These are phyloP conservation scores for Ophiocordyceps polyrhachis-furcata DNA, from an alignment of 2,329 filamentous ascomycete species.

Conservation along the genomic window DNA sequence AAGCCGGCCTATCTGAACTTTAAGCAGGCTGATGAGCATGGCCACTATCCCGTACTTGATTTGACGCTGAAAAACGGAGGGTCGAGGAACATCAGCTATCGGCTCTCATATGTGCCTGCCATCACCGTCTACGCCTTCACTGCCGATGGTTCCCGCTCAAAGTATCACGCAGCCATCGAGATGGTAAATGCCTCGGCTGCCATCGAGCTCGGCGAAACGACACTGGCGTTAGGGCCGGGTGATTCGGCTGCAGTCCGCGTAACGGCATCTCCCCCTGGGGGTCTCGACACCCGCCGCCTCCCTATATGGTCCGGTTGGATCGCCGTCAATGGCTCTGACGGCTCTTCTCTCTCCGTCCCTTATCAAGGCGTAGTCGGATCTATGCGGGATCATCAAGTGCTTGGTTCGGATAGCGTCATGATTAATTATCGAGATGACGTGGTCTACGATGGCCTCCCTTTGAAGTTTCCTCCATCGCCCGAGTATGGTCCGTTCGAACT, in stretches of 20 bases:
- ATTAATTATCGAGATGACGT: slow-evolving; percentile 9
- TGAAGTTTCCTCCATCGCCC: too few species aligned
- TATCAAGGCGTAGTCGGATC: slow-evolving; percentile 22
- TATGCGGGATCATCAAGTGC: slow-evolving; percentile 10
- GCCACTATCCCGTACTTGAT: slow-evolving; percentile 17
- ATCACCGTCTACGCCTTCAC: slow-evolving; percentile 32
- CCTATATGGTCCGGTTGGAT: slow-evolving; percentile 24
- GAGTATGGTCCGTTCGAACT: too few species aligned
- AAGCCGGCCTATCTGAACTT: slow-evolving; percentile 38
- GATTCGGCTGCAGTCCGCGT: slow-evolving; percentile 26
- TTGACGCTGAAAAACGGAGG: slow-evolving; percentile 39
- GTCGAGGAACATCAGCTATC: slow-evolving; percentile 27
- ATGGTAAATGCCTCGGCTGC: slow-evolving; percentile 16
- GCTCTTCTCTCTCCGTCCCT: slow-evolving; percentile 17
- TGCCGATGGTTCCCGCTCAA: slow-evolving; percentile 8
- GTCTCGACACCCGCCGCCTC: slow-evolving; percentile 17
- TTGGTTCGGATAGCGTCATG: slow-evolving; percentile 10
- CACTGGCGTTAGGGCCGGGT: slow-evolving; percentile 23
- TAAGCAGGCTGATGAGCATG: slow-evolving; percentile 43
- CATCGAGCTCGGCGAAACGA: slow-evolving; percentile 20
- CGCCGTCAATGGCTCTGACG: slow-evolving; percentile 20
- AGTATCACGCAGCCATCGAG: slow-evolving; percentile 17
- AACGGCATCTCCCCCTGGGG: slow-evolving; percentile 20
- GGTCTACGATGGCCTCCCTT: slow-evolving; percentile 14
- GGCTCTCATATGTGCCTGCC: slow-evolving; percentile 29